A percentile compares a stretch with the other conserved stretches of the same genome.
phyloP scores from a whole-genome alignment of 2,329 filamentous ascomycete species.

The Fusarium sp. region DNA sequence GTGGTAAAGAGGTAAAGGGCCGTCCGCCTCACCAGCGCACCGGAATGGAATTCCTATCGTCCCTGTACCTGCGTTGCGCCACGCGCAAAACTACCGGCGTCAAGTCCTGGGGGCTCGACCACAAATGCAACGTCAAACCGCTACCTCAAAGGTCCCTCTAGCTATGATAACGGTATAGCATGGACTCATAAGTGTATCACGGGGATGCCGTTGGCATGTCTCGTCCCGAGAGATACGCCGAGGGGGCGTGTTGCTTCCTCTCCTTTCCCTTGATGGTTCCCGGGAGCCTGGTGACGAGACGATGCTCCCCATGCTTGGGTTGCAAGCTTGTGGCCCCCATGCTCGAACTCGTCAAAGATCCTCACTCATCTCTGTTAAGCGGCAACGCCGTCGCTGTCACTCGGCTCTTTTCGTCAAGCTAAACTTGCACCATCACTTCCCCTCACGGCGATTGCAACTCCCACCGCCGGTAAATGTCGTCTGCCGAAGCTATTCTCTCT shows the following conservation, averaged over 20 bases:
- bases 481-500: conserved; percentile 21
- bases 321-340: conserved; percentile 13
- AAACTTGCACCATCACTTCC: neutral
- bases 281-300: conserved; percentile 41
- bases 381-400: conserved; percentile 20
- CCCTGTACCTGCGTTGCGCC: conserved; percentile 5
- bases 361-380: conserved; percentile 26
- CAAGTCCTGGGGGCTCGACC: conserved; percentile 6
- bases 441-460: conserved; percentile 3
- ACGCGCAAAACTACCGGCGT: conserved; percentile 7
- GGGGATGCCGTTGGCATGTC: conserved; percentile 23
- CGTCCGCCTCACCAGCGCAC: no score
- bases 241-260: conserved; percentile 20
- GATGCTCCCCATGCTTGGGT: conserved; percentile 34
- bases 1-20: no score
- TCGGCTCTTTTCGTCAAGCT: conserved; percentile 11
- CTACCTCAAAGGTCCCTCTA: neutral
- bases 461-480: conserved; percentile 5
- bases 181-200: conserved; percentile 23
- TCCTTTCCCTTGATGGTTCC: conserved; percentile 32
- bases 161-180: conserved; percentile 16
- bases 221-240: conserved; percentile 19
- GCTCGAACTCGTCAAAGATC: conserved; percentile 9
- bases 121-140: conserved; percentile 6
- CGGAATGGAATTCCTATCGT: no score